Conservation (phyloP, 2,329 filamentous ascomycete genomes). For the Pseudogymnoascus sp. region DNA sequence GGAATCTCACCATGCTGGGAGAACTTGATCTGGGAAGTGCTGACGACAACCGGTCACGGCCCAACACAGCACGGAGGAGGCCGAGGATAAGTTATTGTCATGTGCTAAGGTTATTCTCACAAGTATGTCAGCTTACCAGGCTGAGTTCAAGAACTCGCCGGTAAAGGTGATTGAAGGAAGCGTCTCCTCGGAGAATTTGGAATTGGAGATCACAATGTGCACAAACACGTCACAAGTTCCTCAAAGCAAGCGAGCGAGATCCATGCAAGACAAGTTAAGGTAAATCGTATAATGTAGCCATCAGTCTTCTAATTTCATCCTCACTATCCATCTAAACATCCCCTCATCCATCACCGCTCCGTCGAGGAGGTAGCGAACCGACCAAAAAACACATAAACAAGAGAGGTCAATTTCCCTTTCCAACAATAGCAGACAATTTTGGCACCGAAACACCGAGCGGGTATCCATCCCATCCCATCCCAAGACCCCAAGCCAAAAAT, state of each 20-base stretch:
- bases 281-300: constrained; percentile 1
- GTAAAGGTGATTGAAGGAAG: neutral
- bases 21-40: neutral
- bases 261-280: neutral
- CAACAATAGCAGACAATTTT: neutral
- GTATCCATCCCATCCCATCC: neutral
- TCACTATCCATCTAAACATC: neutral
- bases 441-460: neutral
- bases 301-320: neutral
- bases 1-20: no score
- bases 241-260: neutral
- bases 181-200: neutral
- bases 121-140: neutral
- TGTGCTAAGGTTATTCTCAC: neutral
- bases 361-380: neutral
- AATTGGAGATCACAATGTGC: neutral
- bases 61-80: neutral
- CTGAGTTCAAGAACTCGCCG: neutral
- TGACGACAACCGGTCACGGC: neutral
- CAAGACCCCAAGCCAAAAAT: neutral
- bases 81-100: neutral
- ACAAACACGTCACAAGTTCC: neutral
- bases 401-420: neutral
- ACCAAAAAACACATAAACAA: neutral
- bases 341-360: neutral